A percentile compares a stretch with the other conserved stretches of the same genome.
phyloP scores from a whole-genome alignment of 495 filamentous ascomycete genomes.

The Aspergillus affinis region DNA sequence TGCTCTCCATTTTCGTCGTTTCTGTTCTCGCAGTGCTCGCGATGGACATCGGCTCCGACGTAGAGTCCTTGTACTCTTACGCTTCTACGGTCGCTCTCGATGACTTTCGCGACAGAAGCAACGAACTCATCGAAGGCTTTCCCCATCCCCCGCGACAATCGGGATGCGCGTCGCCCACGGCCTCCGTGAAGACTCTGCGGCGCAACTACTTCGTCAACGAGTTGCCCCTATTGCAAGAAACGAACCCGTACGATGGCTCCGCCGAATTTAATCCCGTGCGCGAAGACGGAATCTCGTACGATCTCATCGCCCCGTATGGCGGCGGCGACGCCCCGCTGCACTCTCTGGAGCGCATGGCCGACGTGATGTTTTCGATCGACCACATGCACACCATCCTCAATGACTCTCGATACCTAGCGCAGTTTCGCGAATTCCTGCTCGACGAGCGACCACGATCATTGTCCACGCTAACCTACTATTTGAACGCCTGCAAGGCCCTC shows the following conservation, averaged over 20 bases:
- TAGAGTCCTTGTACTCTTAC: constrained; percentile 13
- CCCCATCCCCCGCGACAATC: constrained; percentile 11
- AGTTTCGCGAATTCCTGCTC: constrained; percentile 66
- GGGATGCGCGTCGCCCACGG: constrained; percentile 8
- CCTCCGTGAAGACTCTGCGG: constrained; percentile 27
- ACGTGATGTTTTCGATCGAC: constrained; percentile 62
- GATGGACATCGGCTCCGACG: constrained; percentile 1
- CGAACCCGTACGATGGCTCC: constrained; percentile 30
- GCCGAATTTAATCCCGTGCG: constrained; percentile 31
- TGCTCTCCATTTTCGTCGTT: not conserved
- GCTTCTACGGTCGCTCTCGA: constrained; percentile 12
- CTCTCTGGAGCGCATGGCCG: constrained; percentile 58
- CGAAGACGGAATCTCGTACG: constrained; percentile 28
- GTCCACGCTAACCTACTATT: constrained; percentile 62
- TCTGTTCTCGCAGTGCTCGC: not conserved
- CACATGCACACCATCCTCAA: constrained; percentile 62
- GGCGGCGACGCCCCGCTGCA: constrained; percentile 30
- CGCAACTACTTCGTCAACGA: constrained; percentile 28
- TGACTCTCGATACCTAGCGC: constrained; percentile 63
- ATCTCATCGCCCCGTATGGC: constrained; percentile 33
- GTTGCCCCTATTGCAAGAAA: constrained; percentile 32
- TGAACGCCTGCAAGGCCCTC: constrained; percentile 64
- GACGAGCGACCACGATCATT: constrained; percentile 71
- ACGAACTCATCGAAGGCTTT: constrained; percentile 7
- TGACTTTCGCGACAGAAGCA: constrained; percentile 7